phyloP scores from a whole-genome alignment of 352 stramenopile genomes.

The Globisporangium barbulae region DNA sequence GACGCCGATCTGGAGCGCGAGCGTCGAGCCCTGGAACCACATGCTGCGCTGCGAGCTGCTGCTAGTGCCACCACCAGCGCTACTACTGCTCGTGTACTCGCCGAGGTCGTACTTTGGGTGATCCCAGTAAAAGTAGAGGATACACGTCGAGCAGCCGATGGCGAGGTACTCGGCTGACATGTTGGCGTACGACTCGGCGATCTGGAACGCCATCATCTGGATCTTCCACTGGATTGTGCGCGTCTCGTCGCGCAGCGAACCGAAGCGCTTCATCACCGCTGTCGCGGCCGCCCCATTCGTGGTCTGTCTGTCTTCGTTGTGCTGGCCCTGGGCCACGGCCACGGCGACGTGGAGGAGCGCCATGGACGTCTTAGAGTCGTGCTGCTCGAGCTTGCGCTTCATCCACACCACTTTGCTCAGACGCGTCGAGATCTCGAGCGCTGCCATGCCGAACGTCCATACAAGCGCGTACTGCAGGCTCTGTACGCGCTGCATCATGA shows the following conservation, averaged over 20 bases:
- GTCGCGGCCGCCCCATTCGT: neutral
- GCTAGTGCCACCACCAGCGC: neutral
- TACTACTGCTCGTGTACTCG: neutral
- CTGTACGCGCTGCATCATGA: conserved; percentile 29
- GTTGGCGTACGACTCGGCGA: conserved; percentile 38
- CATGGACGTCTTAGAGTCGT: neutral
- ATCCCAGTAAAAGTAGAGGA: conserved; percentile 34
- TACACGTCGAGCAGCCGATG: conserved; percentile 40
- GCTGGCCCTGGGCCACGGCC: too few species aligned
- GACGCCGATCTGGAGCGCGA: conserved; percentile 10
- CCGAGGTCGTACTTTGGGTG: conserved; percentile 28
- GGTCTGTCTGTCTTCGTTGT: too few species aligned
- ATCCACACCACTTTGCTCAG: conserved; percentile 22
- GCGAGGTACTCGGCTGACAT: conserved; percentile 57
- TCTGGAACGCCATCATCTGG: conserved; percentile 30
- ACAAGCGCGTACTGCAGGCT: conserved; percentile 22
- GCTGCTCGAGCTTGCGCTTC: neutral
- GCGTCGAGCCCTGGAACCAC: conserved; percentile 6
- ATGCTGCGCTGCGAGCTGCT: neutral
- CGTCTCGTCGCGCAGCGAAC: neutral
- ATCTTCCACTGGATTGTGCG: neutral
- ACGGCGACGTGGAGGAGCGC: neutral
- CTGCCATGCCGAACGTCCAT: conserved; percentile 27
- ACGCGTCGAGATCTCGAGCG: conserved; percentile 31
- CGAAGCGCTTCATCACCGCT: neutral